Percentiles rank a stretch among this genome's conserved stretches.
phyloP scores from a whole-genome alignment of 2,329 filamentous ascomycete species.

The Xylariaceae sp. region DNA sequence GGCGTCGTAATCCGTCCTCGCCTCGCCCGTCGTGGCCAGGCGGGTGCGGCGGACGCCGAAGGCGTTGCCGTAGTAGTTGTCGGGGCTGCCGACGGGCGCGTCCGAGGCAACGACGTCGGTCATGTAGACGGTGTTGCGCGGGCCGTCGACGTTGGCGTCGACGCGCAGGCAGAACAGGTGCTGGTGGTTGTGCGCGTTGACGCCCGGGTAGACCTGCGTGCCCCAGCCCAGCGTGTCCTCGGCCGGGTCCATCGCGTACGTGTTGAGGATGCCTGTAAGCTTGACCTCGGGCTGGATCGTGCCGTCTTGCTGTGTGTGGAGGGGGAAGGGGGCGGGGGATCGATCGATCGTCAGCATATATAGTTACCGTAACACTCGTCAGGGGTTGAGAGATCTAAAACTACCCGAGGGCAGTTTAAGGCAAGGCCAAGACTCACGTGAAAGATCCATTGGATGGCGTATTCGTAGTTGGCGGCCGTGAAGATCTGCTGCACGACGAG shows the following conservation, averaged over 20 bases:
- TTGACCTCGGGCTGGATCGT: conserved; percentile 89
- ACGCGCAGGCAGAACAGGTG: conserved; percentile 88
- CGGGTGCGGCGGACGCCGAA: conserved; percentile 83
- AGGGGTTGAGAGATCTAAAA: too few relatives aligned
- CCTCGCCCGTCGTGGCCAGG: conserved; percentile 60
- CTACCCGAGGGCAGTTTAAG: too few relatives aligned
- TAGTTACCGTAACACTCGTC: too few relatives aligned
- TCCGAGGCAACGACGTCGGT: conserved; percentile 66
- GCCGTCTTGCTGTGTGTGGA: conserved; percentile 58
- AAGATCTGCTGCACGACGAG: conserved; percentile 87
- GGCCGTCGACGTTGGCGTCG: conserved; percentile 80
- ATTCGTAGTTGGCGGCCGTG: conserved; percentile 94
- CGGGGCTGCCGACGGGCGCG: conserved; percentile 67
- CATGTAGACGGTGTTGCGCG: conserved; percentile 77
- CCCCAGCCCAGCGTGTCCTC: conserved; percentile 85
- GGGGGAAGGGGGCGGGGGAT: too few relatives aligned
- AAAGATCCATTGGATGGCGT: conserved; percentile 71
- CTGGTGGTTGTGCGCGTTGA: conserved; percentile 94
- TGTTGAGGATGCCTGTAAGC: conserved; percentile 88
- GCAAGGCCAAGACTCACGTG: too few relatives aligned
- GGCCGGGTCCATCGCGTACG: conserved; percentile 70
- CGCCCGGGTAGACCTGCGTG: conserved; percentile 81
- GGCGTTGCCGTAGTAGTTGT: conserved; percentile 85
- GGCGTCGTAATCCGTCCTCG: conserved; percentile 74
- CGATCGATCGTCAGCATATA: too few relatives aligned